Evolutionary conservation across 192 early-diverging fungal species (phyloP).

Genomic region (Umbelopsis ramanniana): DNA sequence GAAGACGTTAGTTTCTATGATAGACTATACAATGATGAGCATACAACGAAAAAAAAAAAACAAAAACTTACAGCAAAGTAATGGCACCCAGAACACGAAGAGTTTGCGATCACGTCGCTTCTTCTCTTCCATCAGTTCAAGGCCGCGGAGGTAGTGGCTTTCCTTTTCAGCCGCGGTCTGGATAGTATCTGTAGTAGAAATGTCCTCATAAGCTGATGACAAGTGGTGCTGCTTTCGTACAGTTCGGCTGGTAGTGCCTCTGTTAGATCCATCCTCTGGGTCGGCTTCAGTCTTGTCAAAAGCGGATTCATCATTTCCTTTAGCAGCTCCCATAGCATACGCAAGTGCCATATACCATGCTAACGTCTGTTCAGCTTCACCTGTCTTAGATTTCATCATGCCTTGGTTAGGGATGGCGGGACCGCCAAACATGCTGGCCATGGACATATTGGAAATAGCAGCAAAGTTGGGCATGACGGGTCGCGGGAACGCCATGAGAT

Average conservation of each 20-base stretch:
- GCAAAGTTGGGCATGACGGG: conserved; percentile 22
- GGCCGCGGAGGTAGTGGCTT: background rate
- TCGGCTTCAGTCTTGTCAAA: background rate
- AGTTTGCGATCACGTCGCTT: conserved; percentile 29
- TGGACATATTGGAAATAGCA: conserved; percentile 32
- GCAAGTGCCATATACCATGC: conserved; percentile 39
- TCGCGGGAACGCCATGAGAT: conserved; percentile 27
- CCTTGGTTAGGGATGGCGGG: conserved; percentile 3
- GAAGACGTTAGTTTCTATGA: background rate
- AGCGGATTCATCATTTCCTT: background rate
- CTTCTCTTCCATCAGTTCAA: conserved; percentile 19
- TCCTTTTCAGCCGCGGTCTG: background rate
- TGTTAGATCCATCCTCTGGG: background rate
- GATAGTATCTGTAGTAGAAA: background rate
- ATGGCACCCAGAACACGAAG: conserved; percentile 34
- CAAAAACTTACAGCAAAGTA: conserved; percentile 36
- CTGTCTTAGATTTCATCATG: background rate
- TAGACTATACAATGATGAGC: background rate
- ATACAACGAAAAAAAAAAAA: background rate
- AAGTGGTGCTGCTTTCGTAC: conserved; percentile 7
- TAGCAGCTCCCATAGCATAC: conserved; percentile 32
- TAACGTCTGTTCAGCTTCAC: conserved; percentile 28
- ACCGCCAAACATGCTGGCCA: conserved; percentile 17
- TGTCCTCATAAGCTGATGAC: conserved; percentile 18
- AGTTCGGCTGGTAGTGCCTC: background rate